Evolutionary conservation across 176 grass and related monocot genomes (phyloP).

Genomic region (Secale cereale): DNA sequence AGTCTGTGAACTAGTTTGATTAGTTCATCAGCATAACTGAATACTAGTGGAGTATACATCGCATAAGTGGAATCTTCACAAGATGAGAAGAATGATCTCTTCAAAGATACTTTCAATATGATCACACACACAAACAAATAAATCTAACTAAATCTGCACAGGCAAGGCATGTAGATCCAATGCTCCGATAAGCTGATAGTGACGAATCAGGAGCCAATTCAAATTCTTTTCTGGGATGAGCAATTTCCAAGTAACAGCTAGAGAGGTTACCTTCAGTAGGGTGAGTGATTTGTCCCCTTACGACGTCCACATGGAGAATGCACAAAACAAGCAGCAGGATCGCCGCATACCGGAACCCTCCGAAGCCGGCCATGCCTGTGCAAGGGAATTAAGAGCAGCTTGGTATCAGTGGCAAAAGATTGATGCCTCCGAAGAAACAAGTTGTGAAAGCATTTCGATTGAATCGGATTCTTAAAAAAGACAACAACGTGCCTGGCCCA

Average conservation of each 20-base stretch:
- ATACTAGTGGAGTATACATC: neutral
- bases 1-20: neutral
- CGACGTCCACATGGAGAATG: constrained; percentile 29
- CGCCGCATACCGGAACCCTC: constrained; percentile 17
- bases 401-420: constrained; percentile 6
- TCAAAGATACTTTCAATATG: neutral
- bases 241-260: neutral
- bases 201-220: neutral
- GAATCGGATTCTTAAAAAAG: constrained; percentile 1
- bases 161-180: neutral
- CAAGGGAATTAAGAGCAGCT: constrained; percentile 8
- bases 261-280: constrained; percentile 73
- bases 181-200: neutral
- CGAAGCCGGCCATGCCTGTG: constrained; percentile 38
- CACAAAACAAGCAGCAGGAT: constrained; percentile 44
- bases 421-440: neutral
- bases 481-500: constrained; percentile 14
- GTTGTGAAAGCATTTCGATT: constrained; percentile 18
- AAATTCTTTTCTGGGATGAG: neutral
- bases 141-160: neutral
- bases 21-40: neutral
- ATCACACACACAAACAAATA: too few relatives aligned
- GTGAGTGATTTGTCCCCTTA: constrained; percentile 50
- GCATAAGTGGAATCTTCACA: neutral
- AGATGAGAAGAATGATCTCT: neutral